Evolutionary conservation across 2,329 filamentous ascomycete species (phyloP).

Genomic region (Verticillium zaregamsianum): DNA sequence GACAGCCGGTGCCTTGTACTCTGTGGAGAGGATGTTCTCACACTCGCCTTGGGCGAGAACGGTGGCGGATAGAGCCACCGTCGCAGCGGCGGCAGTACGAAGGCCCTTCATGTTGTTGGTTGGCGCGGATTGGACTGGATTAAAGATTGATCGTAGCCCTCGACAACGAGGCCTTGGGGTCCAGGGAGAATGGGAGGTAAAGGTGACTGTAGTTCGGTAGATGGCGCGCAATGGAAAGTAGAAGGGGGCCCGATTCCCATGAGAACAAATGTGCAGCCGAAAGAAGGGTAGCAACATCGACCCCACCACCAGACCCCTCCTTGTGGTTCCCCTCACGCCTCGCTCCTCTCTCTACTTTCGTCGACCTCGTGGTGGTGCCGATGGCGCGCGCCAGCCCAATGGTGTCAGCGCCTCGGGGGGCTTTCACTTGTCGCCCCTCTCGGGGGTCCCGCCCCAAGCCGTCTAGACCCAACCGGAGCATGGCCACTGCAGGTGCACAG

Average conservation of each 20-base stretch:
- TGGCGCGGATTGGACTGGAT: neutral
- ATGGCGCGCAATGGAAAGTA: neutral
- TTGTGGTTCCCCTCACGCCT: neutral
- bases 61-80: constrained; percentile 4
- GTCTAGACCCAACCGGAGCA: neutral
- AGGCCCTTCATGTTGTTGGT: constrained; percentile 6
- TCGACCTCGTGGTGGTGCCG: neutral
- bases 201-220: no score
- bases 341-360: neutral
- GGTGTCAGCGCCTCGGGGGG: neutral
- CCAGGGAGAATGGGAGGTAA: neutral
- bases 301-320: constrained; percentile 3
- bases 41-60: constrained; percentile 19
- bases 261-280: neutral
- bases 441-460: neutral
- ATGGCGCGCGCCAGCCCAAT: neutral
- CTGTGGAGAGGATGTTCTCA: constrained; percentile 27
- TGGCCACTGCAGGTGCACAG: neutral
- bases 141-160: neutral
- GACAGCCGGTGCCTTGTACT: constrained; percentile 30
- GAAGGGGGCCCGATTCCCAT: neutral
- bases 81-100: constrained; percentile 1
- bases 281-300: neutral
- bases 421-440: neutral
- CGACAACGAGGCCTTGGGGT: neutral